Evolutionary conservation across 805 yeast genomes (phyloP), one percentile per base, ranked within the genome.

Genomic region (Teunomyces pallodes): DNA sequence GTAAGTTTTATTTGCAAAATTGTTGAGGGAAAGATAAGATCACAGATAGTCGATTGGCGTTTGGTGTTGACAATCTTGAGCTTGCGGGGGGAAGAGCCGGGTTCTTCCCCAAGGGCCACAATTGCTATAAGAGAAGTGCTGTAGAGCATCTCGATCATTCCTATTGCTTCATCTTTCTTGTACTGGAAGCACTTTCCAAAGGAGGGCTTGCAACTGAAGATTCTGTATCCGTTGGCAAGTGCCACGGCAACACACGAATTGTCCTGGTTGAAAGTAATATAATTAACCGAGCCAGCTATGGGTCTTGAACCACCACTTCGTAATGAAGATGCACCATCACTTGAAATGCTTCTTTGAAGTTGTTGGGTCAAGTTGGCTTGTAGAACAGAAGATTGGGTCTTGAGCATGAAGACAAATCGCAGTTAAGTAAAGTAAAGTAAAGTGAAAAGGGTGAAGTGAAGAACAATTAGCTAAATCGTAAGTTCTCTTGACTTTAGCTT

Each of bases 141-240:
- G 60, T 90, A 92, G 24, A 92, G 78, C 97, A 94, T 91, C 62
- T 90, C 96, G 9, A 90, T 83, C 1, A 87, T 77, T 1, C 85
- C 84, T 9, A 84, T 79, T 1, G 87, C 80, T 42, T 83, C 84
- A 45, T 65, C 65, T 45, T 61, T 62, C 32, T 60, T 58, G 38
- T 60, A 58, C 48, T 65, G 69, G 48, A 57, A 69, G 51, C 74
- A 66, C 42, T 66, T 64, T 31, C 91, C 91, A 65, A 88, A 86
- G 20, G 40, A 43, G 12, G 96, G 96, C 54, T 87, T 90, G 66
- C 97, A 90, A 60, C 88, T 88, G 74, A 79, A 92, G 42, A 92
- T 87, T 56, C 79, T 79, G 63, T 87, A 84, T 9, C 86, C 82
- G 38, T 72, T 70, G 38, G 77, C 76, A 5, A 85, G 76, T 1